These are phyloP conservation scores for Martiniozyma abietophila DNA, from an alignment of 805 yeast genomes.

Conservation along the genomic window DNA sequence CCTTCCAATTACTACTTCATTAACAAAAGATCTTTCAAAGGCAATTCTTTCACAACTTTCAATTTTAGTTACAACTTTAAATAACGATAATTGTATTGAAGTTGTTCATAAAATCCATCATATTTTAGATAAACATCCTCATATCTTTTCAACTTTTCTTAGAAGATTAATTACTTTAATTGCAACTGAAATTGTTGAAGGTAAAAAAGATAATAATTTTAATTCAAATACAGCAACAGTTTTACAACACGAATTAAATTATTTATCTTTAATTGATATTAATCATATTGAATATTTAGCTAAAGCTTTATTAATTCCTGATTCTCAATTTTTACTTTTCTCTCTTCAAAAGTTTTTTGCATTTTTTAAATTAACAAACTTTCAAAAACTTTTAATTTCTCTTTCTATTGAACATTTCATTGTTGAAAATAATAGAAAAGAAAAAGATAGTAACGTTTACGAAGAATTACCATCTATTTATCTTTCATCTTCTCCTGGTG, in stretches of 20 bases:
- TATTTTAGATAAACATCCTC: constrained; percentile 31
- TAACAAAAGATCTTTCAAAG: constrained; percentile 14
- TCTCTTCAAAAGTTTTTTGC: constrained; percentile 25
- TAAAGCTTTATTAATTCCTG: constrained; percentile 13
- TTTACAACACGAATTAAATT: constrained; percentile 18
- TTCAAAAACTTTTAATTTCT: constrained; percentile 20
- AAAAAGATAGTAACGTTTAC: constrained; percentile 8
- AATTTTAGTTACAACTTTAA: constrained; percentile 37
- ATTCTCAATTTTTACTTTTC: constrained; percentile 23
- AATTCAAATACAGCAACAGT: constrained; percentile 15
- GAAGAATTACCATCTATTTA: constrained; percentile 20
- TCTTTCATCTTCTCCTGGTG: constrained; percentile 19
- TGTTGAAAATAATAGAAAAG: constrained; percentile 6
- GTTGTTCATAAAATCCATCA: constrained; percentile 37
- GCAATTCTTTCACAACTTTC: constrained; percentile 45
- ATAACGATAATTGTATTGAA: constrained; percentile 30
- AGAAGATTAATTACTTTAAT: constrained; percentile 25
- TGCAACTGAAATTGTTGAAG: constrained; percentile 19
- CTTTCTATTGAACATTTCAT: constrained; percentile 20
- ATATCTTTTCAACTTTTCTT: constrained; percentile 26
- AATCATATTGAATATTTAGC: constrained; percentile 11
- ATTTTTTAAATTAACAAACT: constrained; percentile 17
- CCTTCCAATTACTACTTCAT: constrained; percentile 6
- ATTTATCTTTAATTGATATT: constrained; percentile 15
- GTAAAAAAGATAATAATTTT: constrained; percentile 15